A percentile compares a stretch with the other conserved stretches of the same genome.
phyloP scores from a whole-genome alignment of 768 basidiomycete genomes.

The Kondoa malvinella region DNA sequence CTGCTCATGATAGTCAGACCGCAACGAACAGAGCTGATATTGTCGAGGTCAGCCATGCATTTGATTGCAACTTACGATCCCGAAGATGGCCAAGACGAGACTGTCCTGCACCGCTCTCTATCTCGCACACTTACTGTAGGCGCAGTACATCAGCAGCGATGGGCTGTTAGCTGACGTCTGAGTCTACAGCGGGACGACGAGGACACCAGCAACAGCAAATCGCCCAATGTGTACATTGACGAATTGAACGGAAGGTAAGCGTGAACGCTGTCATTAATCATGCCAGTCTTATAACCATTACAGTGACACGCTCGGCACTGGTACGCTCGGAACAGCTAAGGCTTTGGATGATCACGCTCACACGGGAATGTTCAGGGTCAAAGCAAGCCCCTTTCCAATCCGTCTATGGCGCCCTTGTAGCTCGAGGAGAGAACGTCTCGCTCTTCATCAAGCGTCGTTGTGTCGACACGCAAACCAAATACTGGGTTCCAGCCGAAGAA shows the following conservation, averaged over 20 bases:
- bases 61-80: background rate
- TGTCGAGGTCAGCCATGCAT: background rate
- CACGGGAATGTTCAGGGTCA: background rate
- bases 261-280: background rate
- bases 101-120: background rate
- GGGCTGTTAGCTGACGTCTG: background rate
- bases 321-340: background rate
- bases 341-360: background rate
- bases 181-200: slow-evolving; percentile 1
- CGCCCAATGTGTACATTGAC: slow-evolving; percentile 9
- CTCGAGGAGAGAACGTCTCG: background rate
- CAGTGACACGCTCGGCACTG: slow-evolving; percentile 4
- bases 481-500: slow-evolving; percentile 6
- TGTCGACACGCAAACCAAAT: slow-evolving; percentile 8
- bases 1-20: no score
- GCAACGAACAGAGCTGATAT: no score
- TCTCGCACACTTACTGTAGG: background rate
- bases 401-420: background rate
- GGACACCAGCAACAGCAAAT: background rate
- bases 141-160: background rate
- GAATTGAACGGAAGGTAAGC: slow-evolving; percentile 1
- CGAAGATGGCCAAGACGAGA: background rate
- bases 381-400: slow-evolving; percentile 9
- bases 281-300: background rate
- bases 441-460: slow-evolving; percentile 6